A percentile compares a stretch with the other conserved stretches of the same genome.
Conservation (phyloP, 768 basidiomycete species). For the Termitomyces sp. region DNA sequence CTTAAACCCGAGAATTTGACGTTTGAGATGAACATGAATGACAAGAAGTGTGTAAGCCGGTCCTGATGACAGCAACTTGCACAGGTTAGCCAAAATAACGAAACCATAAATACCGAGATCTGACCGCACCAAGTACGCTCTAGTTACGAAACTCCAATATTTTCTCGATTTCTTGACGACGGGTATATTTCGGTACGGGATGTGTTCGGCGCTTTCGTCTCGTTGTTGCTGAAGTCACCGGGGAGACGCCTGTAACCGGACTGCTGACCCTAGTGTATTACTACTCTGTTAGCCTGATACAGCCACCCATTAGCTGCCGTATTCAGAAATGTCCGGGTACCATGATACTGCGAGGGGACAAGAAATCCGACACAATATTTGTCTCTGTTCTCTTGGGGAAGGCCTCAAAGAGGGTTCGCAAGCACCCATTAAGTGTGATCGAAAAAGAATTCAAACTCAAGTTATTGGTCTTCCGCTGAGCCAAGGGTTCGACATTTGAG, state of each 20-base stretch:
- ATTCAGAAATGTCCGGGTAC: neutral
- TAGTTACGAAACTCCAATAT: neutral
- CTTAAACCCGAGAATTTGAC: neutral
- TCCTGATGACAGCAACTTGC: neutral
- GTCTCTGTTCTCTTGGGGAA: neutral
- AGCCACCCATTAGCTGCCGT: neutral
- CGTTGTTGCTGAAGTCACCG: neutral
- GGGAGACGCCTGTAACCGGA: neutral
- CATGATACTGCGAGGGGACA: neutral
- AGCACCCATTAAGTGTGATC: neutral
- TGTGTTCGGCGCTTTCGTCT: neutral
- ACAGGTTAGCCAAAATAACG: neutral
- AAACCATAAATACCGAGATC: neutral
- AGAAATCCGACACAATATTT: too few relatives aligned
- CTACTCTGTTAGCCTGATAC: too few relatives aligned
- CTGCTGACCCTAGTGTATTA: neutral
- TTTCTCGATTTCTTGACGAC: neutral
- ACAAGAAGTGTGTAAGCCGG: neutral
- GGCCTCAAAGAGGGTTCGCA: neutral
- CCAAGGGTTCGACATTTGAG: neutral
- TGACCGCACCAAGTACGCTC: neutral
- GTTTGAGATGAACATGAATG: neutral
- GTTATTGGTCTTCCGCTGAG: neutral
- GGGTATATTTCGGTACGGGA: neutral
- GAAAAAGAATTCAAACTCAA: neutral